Conservation (phyloP, 805 yeast species). For the Zygosaccharomyces bailii region DNA sequence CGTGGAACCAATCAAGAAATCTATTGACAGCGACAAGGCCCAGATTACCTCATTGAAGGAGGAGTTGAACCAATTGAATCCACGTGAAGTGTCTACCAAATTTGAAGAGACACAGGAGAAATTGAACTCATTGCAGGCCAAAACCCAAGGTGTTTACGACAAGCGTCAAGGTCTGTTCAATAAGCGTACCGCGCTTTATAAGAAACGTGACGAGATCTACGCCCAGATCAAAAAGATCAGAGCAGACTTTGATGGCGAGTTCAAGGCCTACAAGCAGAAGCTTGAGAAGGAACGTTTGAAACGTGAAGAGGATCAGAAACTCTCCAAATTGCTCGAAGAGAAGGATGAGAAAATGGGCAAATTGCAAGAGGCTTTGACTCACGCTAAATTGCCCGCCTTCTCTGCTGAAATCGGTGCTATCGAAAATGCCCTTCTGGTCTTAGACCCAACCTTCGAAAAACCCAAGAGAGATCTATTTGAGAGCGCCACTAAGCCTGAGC, state of each 20-base stretch:
- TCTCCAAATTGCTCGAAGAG: constrained; percentile 45
- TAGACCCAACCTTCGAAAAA: constrained; percentile 75
- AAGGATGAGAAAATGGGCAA: constrained; percentile 53
- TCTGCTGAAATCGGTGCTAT: constrained; percentile 72
- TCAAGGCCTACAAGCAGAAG: constrained; percentile 63
- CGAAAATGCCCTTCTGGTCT: constrained; percentile 64
- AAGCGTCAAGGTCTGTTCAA: constrained; percentile 62
- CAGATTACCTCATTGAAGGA: constrained; percentile 74
- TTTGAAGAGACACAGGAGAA: constrained; percentile 67
- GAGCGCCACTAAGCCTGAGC: constrained; percentile 38
- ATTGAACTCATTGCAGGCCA: constrained; percentile 60
- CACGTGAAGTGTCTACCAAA: constrained; percentile 63
- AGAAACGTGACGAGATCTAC: constrained; percentile 66
- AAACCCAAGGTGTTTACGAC: constrained; percentile 58
- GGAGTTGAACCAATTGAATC: constrained; percentile 50
- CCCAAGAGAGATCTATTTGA: constrained; percentile 40
- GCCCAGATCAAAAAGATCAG: constrained; percentile 64
- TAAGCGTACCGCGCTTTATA: constrained; percentile 63
- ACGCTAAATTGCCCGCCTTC: constrained; percentile 80
- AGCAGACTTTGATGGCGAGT: constrained; percentile 71
- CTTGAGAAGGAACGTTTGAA: constrained; percentile 73
- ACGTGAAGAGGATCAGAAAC: constrained; percentile 51
- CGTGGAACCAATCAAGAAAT: constrained; percentile 70
- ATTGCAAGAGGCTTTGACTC: constrained; percentile 67
- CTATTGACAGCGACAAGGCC: constrained; percentile 73